Evolutionary conservation across 148 eudicot species (phyloP).

Genomic region (Bassia scoparia): DNA sequence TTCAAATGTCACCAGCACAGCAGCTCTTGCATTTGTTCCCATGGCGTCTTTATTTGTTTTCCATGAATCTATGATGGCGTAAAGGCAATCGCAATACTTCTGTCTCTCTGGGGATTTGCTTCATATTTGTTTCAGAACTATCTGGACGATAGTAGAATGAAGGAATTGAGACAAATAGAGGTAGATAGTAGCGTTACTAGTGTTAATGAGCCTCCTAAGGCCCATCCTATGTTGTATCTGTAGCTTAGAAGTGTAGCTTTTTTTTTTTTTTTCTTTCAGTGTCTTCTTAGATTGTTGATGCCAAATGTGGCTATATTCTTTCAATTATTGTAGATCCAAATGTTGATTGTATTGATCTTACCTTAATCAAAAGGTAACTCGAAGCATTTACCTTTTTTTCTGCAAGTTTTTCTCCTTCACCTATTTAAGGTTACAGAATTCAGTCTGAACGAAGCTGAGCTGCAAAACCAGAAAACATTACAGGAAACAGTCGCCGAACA

Average conservation of each 20-base stretch:
- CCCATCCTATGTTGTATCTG: constrained; percentile 16
- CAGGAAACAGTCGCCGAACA: too few relatives aligned
- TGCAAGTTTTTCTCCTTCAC: too few relatives aligned
- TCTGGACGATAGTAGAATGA: constrained; percentile 26
- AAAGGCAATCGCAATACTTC: constrained; percentile 38
- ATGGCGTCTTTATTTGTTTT: constrained; percentile 34
- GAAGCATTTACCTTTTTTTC: background rate
- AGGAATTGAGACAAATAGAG: constrained; percentile 2
- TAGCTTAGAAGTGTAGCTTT: constrained; percentile 11
- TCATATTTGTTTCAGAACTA: constrained; percentile 39
- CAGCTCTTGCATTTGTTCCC: constrained; percentile 30
- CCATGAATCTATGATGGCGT: constrained; percentile 38
- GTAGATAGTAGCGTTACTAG: background rate
- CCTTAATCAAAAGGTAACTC: background rate
- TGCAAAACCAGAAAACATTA: too few relatives aligned
- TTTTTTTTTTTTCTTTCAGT: constrained; percentile 2
- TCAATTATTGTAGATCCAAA: constrained; percentile 13
- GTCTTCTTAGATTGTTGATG: background rate
- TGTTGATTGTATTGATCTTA: background rate
- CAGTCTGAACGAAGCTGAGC: too few relatives aligned
- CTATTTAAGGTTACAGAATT: too few relatives aligned
- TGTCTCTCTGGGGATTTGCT: constrained; percentile 38
- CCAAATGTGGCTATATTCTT: constrained; percentile 8
- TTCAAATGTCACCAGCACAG: constrained; percentile 38
- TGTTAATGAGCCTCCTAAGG: constrained; percentile 9